Base-by-base conservation (phyloP, 164 flowering plant species). In the Magnolia kwangsiensis region DNA sequence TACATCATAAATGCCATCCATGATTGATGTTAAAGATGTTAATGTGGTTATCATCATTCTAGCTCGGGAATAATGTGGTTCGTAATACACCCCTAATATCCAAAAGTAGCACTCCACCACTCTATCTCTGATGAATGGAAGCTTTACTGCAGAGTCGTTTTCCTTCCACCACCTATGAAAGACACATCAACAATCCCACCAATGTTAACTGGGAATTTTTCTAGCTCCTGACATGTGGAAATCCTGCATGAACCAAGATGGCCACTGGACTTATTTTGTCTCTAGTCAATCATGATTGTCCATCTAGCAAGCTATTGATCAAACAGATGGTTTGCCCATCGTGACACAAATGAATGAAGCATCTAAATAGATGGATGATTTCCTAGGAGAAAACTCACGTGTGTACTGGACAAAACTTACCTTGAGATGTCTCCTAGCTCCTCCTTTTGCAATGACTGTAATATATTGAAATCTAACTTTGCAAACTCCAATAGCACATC, bases 401-500 rank as follows among this genome's bases (percentile, higher is more conserved):
- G 7, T 37, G 7, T 37, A 37, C 7, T 37, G 45, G 45, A 37
- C 45, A 4, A 11, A 51, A 31, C 85, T 86, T 61, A 84, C 90
- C 71, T 83, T 16, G 85, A n/a, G 29, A 89, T 70, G 0, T 78
- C 76, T 1, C 79, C 19, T 24, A 87, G 77, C 71, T 90, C 90
- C 51, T 74, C 71, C 63, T 79, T 81, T 69, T 89, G 86, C 55
- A 80, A 6, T 66, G 75, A 45, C 71, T 89, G 92, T 31, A 89
- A 21, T 1, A 78, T 0, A 63, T 88, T 88, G 79, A 85, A 90
- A 75, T 90, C 92, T 8, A 86, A 31, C 71, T 87, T 89, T 2
- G 90, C 92, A 50, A 90, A 72, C 2, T 51, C 67, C 0, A 89
- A 75, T 1, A 89, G 29, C 1, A 67, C 7, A 29, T 80, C 45